Percentiles rank a stretch among this genome's conserved stretches.
Conservation (phyloP, 176 grass and related monocot species). For the Alloteropsis semialata region DNA sequence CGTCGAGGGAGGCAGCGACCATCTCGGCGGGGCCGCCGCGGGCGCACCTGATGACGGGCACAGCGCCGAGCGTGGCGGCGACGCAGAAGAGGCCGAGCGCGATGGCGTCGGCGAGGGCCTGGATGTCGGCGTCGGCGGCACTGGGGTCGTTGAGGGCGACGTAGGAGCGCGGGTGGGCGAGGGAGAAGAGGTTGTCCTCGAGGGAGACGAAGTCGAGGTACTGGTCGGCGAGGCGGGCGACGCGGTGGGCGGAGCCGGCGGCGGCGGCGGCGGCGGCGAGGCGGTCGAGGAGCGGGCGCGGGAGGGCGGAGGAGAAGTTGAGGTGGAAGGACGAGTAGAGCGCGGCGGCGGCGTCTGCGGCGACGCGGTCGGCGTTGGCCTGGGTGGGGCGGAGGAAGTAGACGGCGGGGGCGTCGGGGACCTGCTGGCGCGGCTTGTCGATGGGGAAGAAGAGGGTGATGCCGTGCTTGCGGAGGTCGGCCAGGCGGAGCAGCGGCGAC, state of each 20-base stretch:
- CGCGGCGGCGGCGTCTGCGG: neutral
- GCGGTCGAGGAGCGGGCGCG: neutral
- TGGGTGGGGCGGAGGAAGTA: neutral
- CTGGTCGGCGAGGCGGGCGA: slow-evolving; percentile 6
- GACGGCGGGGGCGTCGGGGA: neutral
- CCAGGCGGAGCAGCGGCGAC: slow-evolving; percentile 33
- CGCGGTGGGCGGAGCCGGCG: slow-evolving; percentile 1
- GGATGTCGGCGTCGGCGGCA: neutral
- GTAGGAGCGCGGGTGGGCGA: slow-evolving; percentile 1
- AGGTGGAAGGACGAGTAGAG: neutral
- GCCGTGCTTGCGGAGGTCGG: slow-evolving; percentile 41
- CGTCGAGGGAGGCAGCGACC: neutral
- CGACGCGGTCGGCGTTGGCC: neutral
- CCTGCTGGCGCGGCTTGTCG: slow-evolving; percentile 1
- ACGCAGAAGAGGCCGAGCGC: slow-evolving; percentile 11
- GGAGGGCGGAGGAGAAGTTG: neutral
- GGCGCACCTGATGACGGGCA: slow-evolving; percentile 10
- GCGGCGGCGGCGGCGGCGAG: slow-evolving; percentile 1
- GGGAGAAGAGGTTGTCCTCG: slow-evolving; percentile 20
- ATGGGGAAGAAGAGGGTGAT: slow-evolving; percentile 19
- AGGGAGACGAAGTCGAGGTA: slow-evolving; percentile 9
- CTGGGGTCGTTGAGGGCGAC: slow-evolving; percentile 11
- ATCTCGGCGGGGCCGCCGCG: neutral
- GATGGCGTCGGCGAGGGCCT: neutral
- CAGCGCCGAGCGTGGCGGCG: neutral